phyloP scores from a whole-genome alignment of 2,329 filamentous ascomycete species.

The Stagonosporopsis cucurbitacearum region DNA sequence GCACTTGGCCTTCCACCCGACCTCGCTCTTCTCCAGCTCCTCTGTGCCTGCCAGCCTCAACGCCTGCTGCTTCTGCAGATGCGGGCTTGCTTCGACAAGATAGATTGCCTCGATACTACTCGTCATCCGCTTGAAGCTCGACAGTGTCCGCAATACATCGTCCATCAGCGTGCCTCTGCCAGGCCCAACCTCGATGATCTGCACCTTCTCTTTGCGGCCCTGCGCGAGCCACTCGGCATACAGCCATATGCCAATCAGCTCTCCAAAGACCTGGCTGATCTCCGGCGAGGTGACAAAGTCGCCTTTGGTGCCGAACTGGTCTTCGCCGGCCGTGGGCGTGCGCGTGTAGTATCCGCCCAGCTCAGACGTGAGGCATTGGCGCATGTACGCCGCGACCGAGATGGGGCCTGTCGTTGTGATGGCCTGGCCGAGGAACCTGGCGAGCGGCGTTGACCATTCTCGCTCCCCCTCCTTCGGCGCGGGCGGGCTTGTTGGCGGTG shows the following conservation, averaged over 20 bases:
- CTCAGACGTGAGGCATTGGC: conserved; percentile 93
- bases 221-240: conserved; percentile 97
- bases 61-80: conserved; percentile 78
- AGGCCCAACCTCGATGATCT: conserved; percentile 92
- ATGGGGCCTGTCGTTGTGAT: conserved; percentile 90
- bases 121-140: conserved; percentile 79
- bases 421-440: conserved; percentile 83
- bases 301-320: conserved; percentile 90
- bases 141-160: conserved; percentile 90
- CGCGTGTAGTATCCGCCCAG: conserved; percentile 93
- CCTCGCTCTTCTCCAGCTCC: conserved; percentile 71
- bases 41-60: conserved; percentile 79
- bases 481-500: conserved; percentile 22
- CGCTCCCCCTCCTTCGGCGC: conserved; percentile 43
- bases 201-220: conserved; percentile 74
- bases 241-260: conserved; percentile 92
- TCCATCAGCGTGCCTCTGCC: conserved; percentile 96
- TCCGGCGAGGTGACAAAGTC: conserved; percentile 98
- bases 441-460: conserved; percentile 90
- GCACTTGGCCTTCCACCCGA: conserved; percentile 75
- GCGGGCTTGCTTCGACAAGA: conserved; percentile 89
- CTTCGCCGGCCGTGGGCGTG: conserved; percentile 68
- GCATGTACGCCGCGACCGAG: conserved; percentile 94
- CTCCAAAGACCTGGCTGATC: conserved; percentile 96
- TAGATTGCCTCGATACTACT: conserved; percentile 85